phyloP scores from a whole-genome alignment of 106 monocot genomes.

The Amphibolis antarctica region DNA sequence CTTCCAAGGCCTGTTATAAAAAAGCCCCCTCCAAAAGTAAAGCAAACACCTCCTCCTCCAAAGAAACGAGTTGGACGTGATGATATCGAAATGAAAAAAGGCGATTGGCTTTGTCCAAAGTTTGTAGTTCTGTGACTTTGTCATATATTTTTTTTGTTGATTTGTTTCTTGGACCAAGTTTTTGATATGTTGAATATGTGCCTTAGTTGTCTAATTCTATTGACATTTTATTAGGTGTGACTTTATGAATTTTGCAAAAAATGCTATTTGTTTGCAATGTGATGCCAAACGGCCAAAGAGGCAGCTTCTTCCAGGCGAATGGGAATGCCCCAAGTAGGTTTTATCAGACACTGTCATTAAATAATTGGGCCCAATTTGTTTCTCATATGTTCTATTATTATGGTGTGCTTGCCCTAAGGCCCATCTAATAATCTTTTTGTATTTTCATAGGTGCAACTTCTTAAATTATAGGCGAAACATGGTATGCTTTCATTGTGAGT shows the following conservation, averaged over 20 bases:
- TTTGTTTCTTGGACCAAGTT: no score
- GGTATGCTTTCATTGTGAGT: constrained; percentile 96
- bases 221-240: constrained; percentile 52
- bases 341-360: no score
- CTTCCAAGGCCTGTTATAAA: constrained; percentile 76
- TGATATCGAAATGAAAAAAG: constrained; percentile 99
- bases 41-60: constrained; percentile 83
- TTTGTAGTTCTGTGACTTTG: constrained; percentile 20
- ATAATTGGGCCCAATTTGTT: no score
- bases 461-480: constrained; percentile 94
- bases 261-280: constrained; percentile 87
- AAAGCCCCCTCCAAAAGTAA: constrained; percentile 76
- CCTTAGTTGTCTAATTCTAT: background rate
- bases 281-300: constrained; percentile 90
- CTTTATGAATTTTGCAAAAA: constrained; percentile 99
- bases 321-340: constrained; percentile 86
- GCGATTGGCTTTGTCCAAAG: constrained; percentile 97
- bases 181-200: background rate
- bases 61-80: constrained; percentile 85
- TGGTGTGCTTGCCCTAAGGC: no score
- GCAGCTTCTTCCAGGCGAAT: constrained; percentile 94
- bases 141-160: background rate
- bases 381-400: no score
- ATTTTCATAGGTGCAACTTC: constrained; percentile 67
- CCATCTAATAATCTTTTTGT: background rate